phyloP scores from a whole-genome alignment of 768 basidiomycete species.

The Rhizopogon roseolus region DNA sequence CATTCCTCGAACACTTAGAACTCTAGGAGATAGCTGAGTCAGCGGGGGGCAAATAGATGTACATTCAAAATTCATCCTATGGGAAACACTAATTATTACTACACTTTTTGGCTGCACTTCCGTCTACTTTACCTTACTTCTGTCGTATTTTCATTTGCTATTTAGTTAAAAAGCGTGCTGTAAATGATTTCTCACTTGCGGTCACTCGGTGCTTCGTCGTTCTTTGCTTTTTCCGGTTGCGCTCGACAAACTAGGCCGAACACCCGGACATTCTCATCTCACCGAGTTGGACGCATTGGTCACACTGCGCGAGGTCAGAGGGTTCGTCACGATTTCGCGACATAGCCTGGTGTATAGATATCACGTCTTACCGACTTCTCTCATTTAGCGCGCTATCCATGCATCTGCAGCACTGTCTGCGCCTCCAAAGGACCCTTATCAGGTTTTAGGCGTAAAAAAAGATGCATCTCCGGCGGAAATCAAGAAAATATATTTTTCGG shows the following conservation, averaged over 20 bases:
- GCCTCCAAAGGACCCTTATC: constrained; percentile 80
- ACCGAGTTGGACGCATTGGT: constrained; percentile 33
- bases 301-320: constrained; percentile 14
- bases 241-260: constrained; percentile 29
- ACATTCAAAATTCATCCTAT: constrained; percentile 1
- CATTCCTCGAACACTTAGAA: no score
- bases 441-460: constrained; percentile 81
- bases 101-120: neutral
- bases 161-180: constrained; percentile 2
- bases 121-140: neutral
- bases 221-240: constrained; percentile 56
- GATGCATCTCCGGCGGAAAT: constrained; percentile 86
- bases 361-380: constrained; percentile 15
- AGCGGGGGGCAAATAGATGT: neutral
- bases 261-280: constrained; percentile 35
- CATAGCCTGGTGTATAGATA: constrained; percentile 34
- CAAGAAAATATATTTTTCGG: constrained; percentile 96
- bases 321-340: constrained; percentile 15
- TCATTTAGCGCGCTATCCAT: constrained; percentile 69
- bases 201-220: constrained; percentile 43
- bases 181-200: constrained; percentile 50
- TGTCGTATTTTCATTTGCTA: neutral
- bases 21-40: neutral
- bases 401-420: constrained; percentile 47
- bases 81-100: neutral